Base-by-base conservation (phyloP, 352 stramenopile species). In the Peronospora belbahrii region DNA sequence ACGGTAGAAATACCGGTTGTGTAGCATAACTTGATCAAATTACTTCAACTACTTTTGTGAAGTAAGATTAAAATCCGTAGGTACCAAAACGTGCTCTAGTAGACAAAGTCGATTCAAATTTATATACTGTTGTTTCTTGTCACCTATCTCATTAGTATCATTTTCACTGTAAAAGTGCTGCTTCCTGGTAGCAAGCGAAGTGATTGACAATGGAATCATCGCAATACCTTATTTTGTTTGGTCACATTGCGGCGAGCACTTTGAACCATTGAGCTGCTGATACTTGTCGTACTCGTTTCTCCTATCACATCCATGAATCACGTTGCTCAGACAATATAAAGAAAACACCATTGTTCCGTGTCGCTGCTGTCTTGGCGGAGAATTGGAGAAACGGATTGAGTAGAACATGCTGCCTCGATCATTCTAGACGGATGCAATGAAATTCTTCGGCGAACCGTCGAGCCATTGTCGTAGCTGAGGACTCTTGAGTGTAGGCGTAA, bases 401-500 rank as follows among this genome's bases (percentile, higher is more conserved):
- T 53, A 34, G 42, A 55, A 56, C 56, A 48, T 56, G 47, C 30
- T 55, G 42, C 55, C 56, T 56, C 19, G 36, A 27, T 14, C 35
- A 20, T 39, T 19, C 65, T 77, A 93, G 6, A 93, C 78, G 6
- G 81, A 89, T 23, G 81, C 75, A 37, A 88, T 59, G 54, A 90
- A 93, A 36, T 62, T 83, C 51, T 89, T 88, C 3, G 81, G 81
- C 8, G 81, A 90, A 8, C 76, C 64, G 33, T 93, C 81, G 13
- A 93, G 62, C 78, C 78, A 93, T 56, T 93, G 81, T 20, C 74
- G 62, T 2, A 93, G 46, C 56, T 93, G 78, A 19, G 81, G 81
- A 27, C 81, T 93, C 58, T 89, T 93, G 45, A 93, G 70, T 24
- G 81, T 90, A n/a, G 81, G 76, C 19, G 81, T 90, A 43, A 90